Evolutionary conservation across 2,329 filamentous ascomycete genomes (phyloP).

Genomic region (Fusarium hostae): DNA sequence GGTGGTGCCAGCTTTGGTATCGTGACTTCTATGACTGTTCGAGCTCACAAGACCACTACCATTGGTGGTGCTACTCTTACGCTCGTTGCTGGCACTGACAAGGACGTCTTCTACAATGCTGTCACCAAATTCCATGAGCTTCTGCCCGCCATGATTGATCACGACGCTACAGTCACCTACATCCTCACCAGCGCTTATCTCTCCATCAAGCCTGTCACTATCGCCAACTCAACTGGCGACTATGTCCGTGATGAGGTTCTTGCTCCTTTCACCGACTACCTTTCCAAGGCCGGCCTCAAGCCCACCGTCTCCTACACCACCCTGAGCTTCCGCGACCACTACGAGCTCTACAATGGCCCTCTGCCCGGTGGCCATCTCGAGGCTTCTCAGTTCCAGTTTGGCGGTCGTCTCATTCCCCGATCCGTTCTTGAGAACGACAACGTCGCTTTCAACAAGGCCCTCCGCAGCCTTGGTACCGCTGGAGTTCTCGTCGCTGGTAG

Average conservation of each 20-base stretch:
- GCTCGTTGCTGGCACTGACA: not conserved
- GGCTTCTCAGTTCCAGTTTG: constrained; percentile 46
- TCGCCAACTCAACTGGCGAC: constrained; percentile 51
- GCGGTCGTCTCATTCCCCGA: constrained; percentile 57
- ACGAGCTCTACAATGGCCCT: constrained; percentile 55
- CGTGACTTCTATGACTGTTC: constrained; percentile 65
- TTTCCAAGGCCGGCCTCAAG: not conserved
- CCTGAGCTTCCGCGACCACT: constrained; percentile 50
- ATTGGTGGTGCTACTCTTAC: constrained; percentile 3
- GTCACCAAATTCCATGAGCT: constrained; percentile 1
- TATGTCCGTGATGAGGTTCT: not conserved
- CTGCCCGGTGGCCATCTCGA: constrained; percentile 51
- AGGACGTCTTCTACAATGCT: constrained; percentile 6
- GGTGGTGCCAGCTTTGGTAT: constrained; percentile 69
- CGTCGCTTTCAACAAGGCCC: not conserved
- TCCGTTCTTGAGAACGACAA: constrained; percentile 27
- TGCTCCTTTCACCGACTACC: not conserved
- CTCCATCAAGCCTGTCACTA: constrained; percentile 51
- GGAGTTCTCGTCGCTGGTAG: not conserved
- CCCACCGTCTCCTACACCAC: not conserved
- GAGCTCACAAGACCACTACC: constrained; percentile 51
- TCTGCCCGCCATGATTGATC: constrained; percentile 60
- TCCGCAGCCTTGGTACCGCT: not conserved
- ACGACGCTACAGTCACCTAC: constrained; percentile 62
- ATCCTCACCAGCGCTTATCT: constrained; percentile 60